These are phyloP conservation scores for Amanita fuliginea DNA, from an alignment of 768 basidiomycete species.

Conservation along the genomic window DNA sequence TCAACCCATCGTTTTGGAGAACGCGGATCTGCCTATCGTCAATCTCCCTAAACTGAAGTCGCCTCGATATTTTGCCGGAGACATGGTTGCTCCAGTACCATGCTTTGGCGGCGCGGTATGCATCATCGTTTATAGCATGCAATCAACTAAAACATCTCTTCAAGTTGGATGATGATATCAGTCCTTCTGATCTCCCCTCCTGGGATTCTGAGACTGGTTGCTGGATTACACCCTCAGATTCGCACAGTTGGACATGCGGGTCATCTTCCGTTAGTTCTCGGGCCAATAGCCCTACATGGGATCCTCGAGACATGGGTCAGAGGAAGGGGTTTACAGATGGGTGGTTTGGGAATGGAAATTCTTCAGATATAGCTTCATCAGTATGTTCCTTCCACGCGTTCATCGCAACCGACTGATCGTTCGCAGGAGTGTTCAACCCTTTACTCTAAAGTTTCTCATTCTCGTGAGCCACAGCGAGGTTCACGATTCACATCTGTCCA, in stretches of 20 bases:
- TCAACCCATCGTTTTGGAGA: background rate
- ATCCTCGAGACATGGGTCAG: background rate
- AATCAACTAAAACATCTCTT: background rate
- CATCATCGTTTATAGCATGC: background rate
- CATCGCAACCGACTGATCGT: background rate
- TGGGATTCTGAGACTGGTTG: background rate
- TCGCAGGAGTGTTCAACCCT: background rate
- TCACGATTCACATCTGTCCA: background rate
- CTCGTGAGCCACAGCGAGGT: background rate
- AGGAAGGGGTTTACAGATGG: background rate
- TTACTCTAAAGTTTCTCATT: background rate
- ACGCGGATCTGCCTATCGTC: background rate
- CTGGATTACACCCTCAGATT: background rate
- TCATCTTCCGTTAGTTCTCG: background rate
- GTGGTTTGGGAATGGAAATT: background rate
- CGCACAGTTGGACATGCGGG: background rate
- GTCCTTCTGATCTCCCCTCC: background rate
- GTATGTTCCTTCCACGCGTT: background rate
- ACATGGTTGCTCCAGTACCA: no score
- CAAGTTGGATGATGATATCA: background rate
- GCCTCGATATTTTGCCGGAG: background rate
- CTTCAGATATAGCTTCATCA: background rate
- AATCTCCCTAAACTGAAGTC: background rate
- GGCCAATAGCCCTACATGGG: background rate
- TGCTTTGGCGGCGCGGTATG: background rate